Percentiles rank a stretch among this genome's conserved stretches.
These are phyloP conservation scores for Debaryomycetaceae sp. DNA, from an alignment of 1,139 yeast genomes.

Conservation along the genomic window DNA sequence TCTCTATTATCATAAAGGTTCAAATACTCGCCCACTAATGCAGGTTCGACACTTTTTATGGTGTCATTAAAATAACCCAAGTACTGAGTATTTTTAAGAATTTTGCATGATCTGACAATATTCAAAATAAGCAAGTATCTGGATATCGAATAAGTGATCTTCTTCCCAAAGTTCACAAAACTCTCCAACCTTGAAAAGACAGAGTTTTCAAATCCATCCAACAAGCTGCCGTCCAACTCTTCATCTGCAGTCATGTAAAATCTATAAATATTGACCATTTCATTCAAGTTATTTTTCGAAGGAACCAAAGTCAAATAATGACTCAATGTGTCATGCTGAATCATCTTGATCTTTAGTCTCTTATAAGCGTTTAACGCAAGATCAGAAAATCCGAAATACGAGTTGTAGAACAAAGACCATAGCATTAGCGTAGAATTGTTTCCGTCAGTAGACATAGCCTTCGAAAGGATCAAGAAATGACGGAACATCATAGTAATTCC, in stretches of 20 bases:
- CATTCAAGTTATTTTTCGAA: conserved; percentile 20
- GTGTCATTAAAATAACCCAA: conserved; percentile 22
- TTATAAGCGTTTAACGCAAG: conserved; percentile 51
- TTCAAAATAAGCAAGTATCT: conserved; percentile 31
- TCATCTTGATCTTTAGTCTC: conserved; percentile 61
- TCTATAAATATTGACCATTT: conserved; percentile 28
- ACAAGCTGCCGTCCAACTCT: conserved; percentile 48
- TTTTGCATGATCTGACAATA: conserved; percentile 32
- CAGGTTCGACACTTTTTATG: conserved; percentile 6
- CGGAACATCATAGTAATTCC: conserved; percentile 14
- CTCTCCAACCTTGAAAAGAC: conserved; percentile 62
- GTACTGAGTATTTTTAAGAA: conserved; percentile 34
- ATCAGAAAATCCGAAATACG: conserved; percentile 52
- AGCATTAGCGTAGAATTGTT: conserved; percentile 65
- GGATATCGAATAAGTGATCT: conserved; percentile 38
- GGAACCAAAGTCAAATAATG: conserved; percentile 46
- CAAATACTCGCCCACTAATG: conserved; percentile 9
- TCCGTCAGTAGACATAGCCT: conserved; percentile 46
- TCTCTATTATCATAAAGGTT: conserved; percentile 44
- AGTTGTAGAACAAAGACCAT: conserved; percentile 69
- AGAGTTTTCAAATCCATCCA: conserved; percentile 49
- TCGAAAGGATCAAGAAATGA: conserved; percentile 46
- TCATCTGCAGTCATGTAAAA: conserved; percentile 51
- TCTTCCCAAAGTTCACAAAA: conserved; percentile 49
- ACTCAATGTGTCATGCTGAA: conserved; percentile 76